Conservation (phyloP, 192 early-diverging fungal genomes). For the Coemansia pectinata region DNA sequence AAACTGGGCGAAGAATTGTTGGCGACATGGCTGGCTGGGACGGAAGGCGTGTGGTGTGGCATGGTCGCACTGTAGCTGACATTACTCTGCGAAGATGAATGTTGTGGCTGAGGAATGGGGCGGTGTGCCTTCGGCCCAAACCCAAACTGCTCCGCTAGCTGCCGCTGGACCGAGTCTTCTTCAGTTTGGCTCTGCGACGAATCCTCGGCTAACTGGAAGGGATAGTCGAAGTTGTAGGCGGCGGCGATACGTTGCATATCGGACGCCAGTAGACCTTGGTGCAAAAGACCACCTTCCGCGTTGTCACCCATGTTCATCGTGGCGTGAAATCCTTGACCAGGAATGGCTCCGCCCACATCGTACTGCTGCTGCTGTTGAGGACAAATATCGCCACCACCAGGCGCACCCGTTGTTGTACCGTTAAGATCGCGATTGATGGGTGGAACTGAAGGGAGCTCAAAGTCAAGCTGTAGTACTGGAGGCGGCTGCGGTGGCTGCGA, state of each 20-base stretch:
- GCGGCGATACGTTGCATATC: slow-evolving; percentile 4
- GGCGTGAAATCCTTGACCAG: neutral
- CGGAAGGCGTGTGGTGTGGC: neutral
- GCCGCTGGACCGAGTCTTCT: slow-evolving; percentile 1
- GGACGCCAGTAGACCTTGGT: neutral
- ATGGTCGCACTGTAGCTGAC: neutral
- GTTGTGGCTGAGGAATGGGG: neutral
- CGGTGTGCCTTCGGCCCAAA: neutral
- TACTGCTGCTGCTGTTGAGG: neutral
- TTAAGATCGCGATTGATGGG: slow-evolving; percentile 13
- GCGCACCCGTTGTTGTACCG: neutral
- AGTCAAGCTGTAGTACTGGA: slow-evolving; percentile 39
- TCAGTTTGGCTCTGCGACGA: neutral
- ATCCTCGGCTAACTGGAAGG: slow-evolving; percentile 4
- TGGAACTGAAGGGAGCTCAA: slow-evolving; percentile 29
- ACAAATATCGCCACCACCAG: neutral
- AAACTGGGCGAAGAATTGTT: neutral
- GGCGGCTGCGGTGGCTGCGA: slow-evolving; percentile 17
- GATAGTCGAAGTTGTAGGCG: slow-evolving; percentile 22
- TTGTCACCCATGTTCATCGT: neutral
- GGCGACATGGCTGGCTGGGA: neutral
- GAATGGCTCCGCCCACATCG: neutral
- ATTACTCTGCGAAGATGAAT: neutral
- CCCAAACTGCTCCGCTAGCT: slow-evolving; percentile 29
- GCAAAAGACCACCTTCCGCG: neutral